Base-by-base conservation (phyloP, 2,329 filamentous ascomycete genomes). In the Aspergillus sp. region DNA sequence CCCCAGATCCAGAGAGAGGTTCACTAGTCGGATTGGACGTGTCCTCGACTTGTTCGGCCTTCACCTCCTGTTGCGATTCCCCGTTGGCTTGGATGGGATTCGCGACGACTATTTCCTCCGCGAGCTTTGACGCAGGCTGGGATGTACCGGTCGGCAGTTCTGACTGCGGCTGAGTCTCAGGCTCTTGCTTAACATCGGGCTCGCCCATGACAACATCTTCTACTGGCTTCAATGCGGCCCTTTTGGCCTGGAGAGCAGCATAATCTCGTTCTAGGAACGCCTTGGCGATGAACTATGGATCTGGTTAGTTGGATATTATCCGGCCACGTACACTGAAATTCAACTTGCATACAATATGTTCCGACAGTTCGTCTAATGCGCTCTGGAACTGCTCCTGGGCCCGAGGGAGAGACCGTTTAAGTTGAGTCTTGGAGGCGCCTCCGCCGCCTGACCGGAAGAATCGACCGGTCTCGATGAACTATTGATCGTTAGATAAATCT, bases 201-300 rank as follows among this genome's bases (percentile, higher is more conserved):
- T 66, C 65, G 11, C 49, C 54, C 70, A 70, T 70, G 5, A 52
- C 53, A 46, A 65, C 60, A 54, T 72, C 69, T 51, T 69, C 56
- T 3, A 55, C 48, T 30, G 57, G 56, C 32, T 60, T 57, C n/a
- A 62, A 54, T n/a, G 61, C 61, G 19, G 60, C 54, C 45, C 67
- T 71, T 22, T 59, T 65, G 4, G 68, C 68, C 52, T 63, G 63
- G 38, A 73, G 58, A 16, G 62, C 64, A 42, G 73, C 68, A 47
- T 74, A 74, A 49, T 75, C 73, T 51, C 62, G 68, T 60, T 75
- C 73, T 14, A 75, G 56, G 46, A 73, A 71, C 1, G 72, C 67
- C 55, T 75, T 75, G 30, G 73, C 73, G 41, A 75, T 70, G 44
- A 73, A 73, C 73, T 75, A 53, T 22, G 42, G 19, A 48, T 35